Percentiles rank a stretch among this genome's conserved stretches.
Evolutionary conservation across 441 rosid species (phyloP).

Genomic region (Hura crepitans): DNA sequence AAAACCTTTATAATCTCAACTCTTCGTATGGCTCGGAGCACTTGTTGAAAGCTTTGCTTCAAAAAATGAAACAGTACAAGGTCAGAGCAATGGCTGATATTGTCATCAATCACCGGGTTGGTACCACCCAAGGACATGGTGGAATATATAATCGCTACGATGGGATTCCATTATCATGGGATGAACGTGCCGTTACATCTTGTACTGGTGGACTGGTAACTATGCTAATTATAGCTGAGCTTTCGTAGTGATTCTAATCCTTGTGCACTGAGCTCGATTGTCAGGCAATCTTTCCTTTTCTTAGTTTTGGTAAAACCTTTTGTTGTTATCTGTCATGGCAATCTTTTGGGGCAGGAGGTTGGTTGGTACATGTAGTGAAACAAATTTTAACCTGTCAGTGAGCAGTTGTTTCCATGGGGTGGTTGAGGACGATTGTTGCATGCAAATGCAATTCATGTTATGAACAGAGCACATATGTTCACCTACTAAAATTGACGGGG

Average conservation of each 20-base stretch:
- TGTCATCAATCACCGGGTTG: constrained; percentile 90
- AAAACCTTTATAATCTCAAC: constrained; percentile 70
- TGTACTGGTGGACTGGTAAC: constrained; percentile 88
- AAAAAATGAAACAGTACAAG: constrained; percentile 65
- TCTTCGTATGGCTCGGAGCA: constrained; percentile 87
- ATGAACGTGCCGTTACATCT: constrained; percentile 83
- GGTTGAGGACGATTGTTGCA: background rate
- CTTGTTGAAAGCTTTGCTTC: constrained; percentile 54
- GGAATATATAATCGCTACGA: constrained; percentile 86
- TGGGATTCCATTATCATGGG: constrained; percentile 78
- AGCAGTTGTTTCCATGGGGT: background rate
- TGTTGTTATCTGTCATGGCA: background rate
- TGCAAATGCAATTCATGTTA: background rate
- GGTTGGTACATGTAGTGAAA: background rate
- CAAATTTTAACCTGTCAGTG: background rate
- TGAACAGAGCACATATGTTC: background rate
- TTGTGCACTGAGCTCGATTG: background rate
- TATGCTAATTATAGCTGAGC: background rate
- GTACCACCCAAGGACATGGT: constrained; percentile 76
- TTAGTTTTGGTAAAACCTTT: background rate
- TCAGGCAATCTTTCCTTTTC: background rate
- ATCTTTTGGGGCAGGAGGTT: background rate
- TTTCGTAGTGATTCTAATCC: background rate
- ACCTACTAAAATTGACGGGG: background rate
- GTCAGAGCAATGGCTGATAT: constrained; percentile 96